Evolutionary conservation across 208 protist genomes (phyloP).

Genomic region (Sergeia podlipaevii): DNA sequence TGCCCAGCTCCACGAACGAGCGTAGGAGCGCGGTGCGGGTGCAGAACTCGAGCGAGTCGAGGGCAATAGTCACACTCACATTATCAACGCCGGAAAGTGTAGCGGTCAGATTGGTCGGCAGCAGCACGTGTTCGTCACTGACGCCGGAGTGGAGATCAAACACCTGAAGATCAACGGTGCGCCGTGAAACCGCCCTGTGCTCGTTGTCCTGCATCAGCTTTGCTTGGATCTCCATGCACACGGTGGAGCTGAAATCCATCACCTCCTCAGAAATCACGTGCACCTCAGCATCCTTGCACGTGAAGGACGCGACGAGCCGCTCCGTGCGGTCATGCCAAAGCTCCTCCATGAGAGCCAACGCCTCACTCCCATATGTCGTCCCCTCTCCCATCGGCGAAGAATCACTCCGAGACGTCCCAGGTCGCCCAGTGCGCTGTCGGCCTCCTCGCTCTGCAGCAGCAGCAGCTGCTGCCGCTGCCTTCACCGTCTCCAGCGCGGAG

Average conservation of each 20-base stretch:
- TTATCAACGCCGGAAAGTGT: slow-evolving; percentile 58
- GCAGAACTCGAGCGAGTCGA: slow-evolving; percentile 61
- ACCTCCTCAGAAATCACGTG: slow-evolving; percentile 69
- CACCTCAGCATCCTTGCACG: slow-evolving; percentile 32
- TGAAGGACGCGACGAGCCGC: slow-evolving; percentile 30
- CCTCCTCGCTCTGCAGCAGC: background rate
- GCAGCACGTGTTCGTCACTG: slow-evolving; percentile 52
- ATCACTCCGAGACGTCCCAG: background rate
- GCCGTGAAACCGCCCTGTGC: slow-evolving; percentile 29
- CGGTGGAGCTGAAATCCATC: slow-evolving; percentile 43
- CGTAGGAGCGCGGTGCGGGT: slow-evolving; percentile 55
- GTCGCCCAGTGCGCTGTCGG: background rate
- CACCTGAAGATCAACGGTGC: slow-evolving; percentile 37
- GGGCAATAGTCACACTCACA: slow-evolving; percentile 37
- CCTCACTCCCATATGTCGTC: background rate
- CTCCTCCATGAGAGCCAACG: background rate
- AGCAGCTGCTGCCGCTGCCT: slow-evolving; percentile 2
- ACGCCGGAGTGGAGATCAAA: slow-evolving; percentile 50
- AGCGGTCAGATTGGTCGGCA: slow-evolving; percentile 52
- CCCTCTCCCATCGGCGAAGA: background rate
- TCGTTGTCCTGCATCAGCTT: slow-evolving; percentile 44
- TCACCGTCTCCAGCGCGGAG: slow-evolving; percentile 2
- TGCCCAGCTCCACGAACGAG: slow-evolving; percentile 59
- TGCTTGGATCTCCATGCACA: slow-evolving; percentile 35
- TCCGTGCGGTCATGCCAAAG: slow-evolving; percentile 20